phyloP scores from a whole-genome alignment of 2,329 filamentous ascomycete species.

The Talaromyces sp. region DNA sequence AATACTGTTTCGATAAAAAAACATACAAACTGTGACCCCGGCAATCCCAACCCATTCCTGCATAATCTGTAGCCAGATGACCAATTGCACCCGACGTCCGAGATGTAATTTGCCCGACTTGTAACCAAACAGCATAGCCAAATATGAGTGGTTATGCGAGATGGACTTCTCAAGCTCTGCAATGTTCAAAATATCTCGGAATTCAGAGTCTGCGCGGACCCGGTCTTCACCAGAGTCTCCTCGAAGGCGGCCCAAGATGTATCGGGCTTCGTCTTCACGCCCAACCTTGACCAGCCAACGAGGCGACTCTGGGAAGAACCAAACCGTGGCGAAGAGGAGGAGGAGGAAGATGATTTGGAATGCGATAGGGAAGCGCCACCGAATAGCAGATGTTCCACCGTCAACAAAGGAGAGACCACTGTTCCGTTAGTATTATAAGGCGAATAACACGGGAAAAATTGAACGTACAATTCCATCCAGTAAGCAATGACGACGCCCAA shows the following conservation, averaged over 20 bases:
- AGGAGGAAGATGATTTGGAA: constrained; percentile 64
- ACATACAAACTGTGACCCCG: constrained; percentile 56
- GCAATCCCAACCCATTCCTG: constrained; percentile 67
- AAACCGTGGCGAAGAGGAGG: constrained; percentile 49
- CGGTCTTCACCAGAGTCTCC: constrained; percentile 49
- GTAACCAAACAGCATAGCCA: constrained; percentile 61
- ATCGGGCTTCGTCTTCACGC: constrained; percentile 60
- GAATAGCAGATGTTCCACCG: constrained; percentile 51
- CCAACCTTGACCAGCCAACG: constrained; percentile 57
- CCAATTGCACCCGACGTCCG: constrained; percentile 61
- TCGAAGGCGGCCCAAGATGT: constrained; percentile 58
- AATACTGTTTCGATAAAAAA: constrained; percentile 14
- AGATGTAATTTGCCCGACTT: constrained; percentile 61
- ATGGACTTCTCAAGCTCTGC: constrained; percentile 55
- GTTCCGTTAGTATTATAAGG: not conserved
- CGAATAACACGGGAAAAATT: not conserved
- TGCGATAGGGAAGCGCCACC: constrained; percentile 63
- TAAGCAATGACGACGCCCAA: constrained; percentile 62
- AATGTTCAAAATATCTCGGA: constrained; percentile 61
- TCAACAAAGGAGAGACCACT: constrained; percentile 57
- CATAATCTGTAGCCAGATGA: constrained; percentile 66
- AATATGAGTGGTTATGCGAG: constrained; percentile 50
- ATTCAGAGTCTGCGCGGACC: constrained; percentile 55
- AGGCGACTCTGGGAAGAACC: constrained; percentile 65
- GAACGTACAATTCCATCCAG: constrained; percentile 49